phyloP scores from a whole-genome alignment of 2,329 filamentous ascomycete species.

The Cryphonectria radicalis region DNA sequence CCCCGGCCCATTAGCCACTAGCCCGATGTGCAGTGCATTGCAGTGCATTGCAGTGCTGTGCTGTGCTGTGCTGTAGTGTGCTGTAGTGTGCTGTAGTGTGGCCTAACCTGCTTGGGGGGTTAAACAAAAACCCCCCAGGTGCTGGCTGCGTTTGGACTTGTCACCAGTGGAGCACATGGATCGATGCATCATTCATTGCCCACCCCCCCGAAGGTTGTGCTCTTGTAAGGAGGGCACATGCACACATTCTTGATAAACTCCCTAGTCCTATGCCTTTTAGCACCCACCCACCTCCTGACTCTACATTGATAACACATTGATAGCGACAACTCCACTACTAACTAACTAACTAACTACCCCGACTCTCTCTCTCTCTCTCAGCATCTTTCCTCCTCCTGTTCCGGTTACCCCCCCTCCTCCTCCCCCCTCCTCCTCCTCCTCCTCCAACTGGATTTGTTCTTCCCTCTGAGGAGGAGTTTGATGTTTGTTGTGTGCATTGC shows the following conservation, averaged over 20 bases:
- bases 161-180: no score
- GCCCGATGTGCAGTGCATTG: no score
- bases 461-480: background rate
- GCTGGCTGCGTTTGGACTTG: no score
- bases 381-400: background rate
- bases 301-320: constrained; percentile 10
- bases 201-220: background rate
- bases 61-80: no score
- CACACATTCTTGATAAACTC: background rate
- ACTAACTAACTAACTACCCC: background rate
- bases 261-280: background rate
- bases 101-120: background rate
- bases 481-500: background rate
- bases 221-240: background rate
- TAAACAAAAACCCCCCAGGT: background rate
- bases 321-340: constrained; percentile 2
- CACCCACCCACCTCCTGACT: background rate
- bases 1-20: background rate
- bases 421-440: background rate
- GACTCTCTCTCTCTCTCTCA: background rate
- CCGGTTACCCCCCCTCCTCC: no score
- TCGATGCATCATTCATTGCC: background rate
- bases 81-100: background rate
- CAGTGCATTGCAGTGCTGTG: background rate
- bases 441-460: background rate